Percentiles rank a stretch among this genome's conserved stretches.
Evolutionary conservation across 495 filamentous ascomycete genomes (phyloP).

Genomic region (Xylaria flabelliformis): DNA sequence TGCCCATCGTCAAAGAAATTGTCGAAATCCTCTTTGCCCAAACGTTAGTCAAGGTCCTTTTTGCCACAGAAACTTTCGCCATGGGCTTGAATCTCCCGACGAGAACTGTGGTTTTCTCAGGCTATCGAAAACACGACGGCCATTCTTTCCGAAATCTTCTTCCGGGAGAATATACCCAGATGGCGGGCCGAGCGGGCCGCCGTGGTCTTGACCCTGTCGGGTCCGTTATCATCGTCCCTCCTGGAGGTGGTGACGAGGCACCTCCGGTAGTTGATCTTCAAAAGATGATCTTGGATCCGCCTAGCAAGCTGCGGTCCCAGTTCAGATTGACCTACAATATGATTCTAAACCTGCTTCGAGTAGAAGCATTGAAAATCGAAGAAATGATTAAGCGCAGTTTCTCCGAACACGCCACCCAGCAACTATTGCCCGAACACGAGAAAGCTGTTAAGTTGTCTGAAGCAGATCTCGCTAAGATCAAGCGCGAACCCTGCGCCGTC

Average conservation of each 20-base stretch:
- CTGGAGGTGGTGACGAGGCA: constrained; percentile 79
- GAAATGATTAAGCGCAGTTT: constrained; percentile 99
- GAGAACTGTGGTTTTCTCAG: constrained; percentile 95
- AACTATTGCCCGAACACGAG: constrained; percentile 91
- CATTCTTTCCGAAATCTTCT: constrained; percentile 87
- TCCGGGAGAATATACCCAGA: constrained; percentile 97
- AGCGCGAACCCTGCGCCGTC: constrained; percentile 79
- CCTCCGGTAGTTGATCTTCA: constrained; percentile 81
- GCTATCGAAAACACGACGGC: constrained; percentile 94
- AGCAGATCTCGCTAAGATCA: constrained; percentile 86
- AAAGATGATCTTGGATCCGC: constrained; percentile 95
- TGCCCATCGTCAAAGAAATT: constrained; percentile 97
- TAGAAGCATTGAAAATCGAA: constrained; percentile 97
- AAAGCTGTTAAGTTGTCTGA: constrained; percentile 92
- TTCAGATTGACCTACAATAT: constrained; percentile 99
- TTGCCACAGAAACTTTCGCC: constrained; percentile 97
- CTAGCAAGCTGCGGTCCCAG: constrained; percentile 92
- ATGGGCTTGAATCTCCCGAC: constrained; percentile 98
- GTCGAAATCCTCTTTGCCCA: constrained; percentile 97
- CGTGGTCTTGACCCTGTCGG: constrained; percentile 91
- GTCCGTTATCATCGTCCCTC: constrained; percentile 89
- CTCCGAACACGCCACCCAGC: constrained; percentile 98
- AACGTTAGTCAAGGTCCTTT: constrained; percentile 93
- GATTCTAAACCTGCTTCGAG: constrained; percentile 94
- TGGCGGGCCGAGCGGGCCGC: constrained; percentile 94